phyloP scores from a whole-genome alignment of 805 yeast species.

The Wickerhamiella alocasiicola region DNA sequence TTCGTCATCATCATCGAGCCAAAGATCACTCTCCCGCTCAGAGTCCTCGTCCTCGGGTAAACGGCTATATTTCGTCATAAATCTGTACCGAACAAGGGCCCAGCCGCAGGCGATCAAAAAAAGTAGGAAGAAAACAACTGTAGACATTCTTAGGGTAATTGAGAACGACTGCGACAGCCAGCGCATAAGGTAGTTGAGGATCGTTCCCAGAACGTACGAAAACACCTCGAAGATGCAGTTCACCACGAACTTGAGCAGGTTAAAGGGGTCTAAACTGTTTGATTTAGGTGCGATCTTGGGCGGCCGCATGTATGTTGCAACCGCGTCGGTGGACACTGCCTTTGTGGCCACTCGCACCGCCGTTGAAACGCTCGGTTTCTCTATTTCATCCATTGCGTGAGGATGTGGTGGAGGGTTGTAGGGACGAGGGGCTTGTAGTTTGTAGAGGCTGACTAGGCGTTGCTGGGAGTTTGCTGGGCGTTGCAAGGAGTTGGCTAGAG shows the following conservation, averaged over 20 bases:
- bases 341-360: too few relatives aligned
- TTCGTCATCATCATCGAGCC: slow-evolving; percentile 29
- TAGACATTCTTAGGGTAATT: slow-evolving; percentile 15
- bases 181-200: slow-evolving; percentile 12
- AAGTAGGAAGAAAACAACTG: slow-evolving; percentile 18
- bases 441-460: too few relatives aligned
- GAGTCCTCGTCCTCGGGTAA: slow-evolving; percentile 32
- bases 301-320: too few relatives aligned
- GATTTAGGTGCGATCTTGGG: too few relatives aligned
- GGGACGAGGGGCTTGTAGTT: too few relatives aligned
- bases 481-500: too few relatives aligned
- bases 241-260: not conserved
- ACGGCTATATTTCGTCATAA: slow-evolving; percentile 51
- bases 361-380: too few relatives aligned
- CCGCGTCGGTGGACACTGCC: too few relatives aligned
- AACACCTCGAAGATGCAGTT: slow-evolving; percentile 23
- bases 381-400: too few relatives aligned
- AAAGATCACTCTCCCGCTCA: slow-evolving; percentile 31
- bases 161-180: slow-evolving; percentile 8
- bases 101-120: slow-evolving; percentile 30
- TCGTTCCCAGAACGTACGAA: not conserved
- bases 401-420: too few relatives aligned
- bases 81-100: slow-evolving; percentile 47
- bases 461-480: too few relatives aligned
- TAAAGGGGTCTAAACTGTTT: slow-evolving; percentile 8